Evolutionary conservation across 495 filamentous ascomycete genomes (phyloP).

Genomic region (Viridothelium virens): DNA sequence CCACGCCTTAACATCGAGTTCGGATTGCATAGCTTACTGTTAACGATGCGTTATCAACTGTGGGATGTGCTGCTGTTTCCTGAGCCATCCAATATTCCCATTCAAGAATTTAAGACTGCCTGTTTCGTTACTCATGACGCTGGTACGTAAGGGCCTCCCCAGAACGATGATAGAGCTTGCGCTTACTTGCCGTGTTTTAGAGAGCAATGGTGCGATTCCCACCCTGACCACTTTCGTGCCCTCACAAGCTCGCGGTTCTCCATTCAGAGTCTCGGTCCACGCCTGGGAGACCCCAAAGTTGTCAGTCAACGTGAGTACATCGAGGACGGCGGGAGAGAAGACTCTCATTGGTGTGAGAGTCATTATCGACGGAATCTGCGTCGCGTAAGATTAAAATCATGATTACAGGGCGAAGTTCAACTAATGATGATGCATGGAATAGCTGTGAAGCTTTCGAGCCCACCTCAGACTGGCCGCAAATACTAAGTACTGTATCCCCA

Average conservation of each 20-base stretch:
- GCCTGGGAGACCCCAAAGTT: constrained; percentile 64
- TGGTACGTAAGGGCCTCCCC: constrained; percentile 36
- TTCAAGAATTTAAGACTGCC: constrained; percentile 80
- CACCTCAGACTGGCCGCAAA: constrained; percentile 24
- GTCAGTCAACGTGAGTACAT: constrained; percentile 51
- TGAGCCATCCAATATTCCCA: constrained; percentile 51
- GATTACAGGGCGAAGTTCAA: neutral
- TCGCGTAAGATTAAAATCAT: constrained; percentile 13
- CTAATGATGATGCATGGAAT: neutral
- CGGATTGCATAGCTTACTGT: neutral
- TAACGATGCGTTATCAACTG: constrained; percentile 68
- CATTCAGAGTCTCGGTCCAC: constrained; percentile 74
- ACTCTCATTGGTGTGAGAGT: constrained; percentile 62
- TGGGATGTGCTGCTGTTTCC: constrained; percentile 86
- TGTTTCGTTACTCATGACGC: constrained; percentile 68
- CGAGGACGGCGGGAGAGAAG: constrained; percentile 53
- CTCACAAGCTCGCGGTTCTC: constrained; percentile 49
- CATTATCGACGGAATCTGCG: constrained; percentile 56
- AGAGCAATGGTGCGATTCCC: constrained; percentile 47
- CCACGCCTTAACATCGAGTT: neutral
- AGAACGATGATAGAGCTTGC: constrained; percentile 4
- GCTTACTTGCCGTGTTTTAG: neutral
- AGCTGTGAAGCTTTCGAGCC: constrained; percentile 6
- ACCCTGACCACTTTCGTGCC: constrained; percentile 72
- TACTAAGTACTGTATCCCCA: constrained; percentile 19